Evolutionary conservation across 73 alveolate genomes (phyloP).

Genomic region (Paramecium primaurelia): DNA sequence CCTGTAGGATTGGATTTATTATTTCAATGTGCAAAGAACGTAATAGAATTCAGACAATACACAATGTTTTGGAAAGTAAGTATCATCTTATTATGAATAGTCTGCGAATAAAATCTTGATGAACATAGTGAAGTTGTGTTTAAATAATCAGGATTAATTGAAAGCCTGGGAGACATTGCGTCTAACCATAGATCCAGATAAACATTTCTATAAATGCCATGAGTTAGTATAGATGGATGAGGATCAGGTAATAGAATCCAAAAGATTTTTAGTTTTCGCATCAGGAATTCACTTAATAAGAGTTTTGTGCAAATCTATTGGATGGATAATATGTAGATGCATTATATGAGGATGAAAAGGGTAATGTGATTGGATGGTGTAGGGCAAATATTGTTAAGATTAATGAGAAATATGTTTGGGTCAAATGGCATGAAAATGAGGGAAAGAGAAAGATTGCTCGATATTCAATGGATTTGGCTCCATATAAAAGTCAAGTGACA

Average conservation of each 20-base stretch:
- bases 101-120: background rate
- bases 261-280: slow-evolving; percentile 9
- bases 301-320: slow-evolving; percentile 71
- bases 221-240: background rate
- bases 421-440: slow-evolving; percentile 32
- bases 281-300: slow-evolving; percentile 44
- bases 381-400: slow-evolving; percentile 55
- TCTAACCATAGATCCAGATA: slow-evolving; percentile 7
- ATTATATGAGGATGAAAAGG: slow-evolving; percentile 68
- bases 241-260: background rate
- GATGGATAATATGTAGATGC: slow-evolving; percentile 75
- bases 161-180: slow-evolving; percentile 2
- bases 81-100: background rate
- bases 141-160: background rate
- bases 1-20: background rate
- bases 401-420: slow-evolving; percentile 52
- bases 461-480: slow-evolving; percentile 62
- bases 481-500: slow-evolving; percentile 51
- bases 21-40: background rate
- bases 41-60: slow-evolving; percentile 16
- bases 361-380: slow-evolving; percentile 72
- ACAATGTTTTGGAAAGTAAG: background rate
- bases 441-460: slow-evolving; percentile 46
- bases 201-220: background rate
- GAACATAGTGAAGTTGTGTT: slow-evolving; percentile 3